Evolutionary conservation across 805 yeast species (phyloP), one percentile per base, ranked within the genome.

Genomic region (Kodamaea sagamina): DNA sequence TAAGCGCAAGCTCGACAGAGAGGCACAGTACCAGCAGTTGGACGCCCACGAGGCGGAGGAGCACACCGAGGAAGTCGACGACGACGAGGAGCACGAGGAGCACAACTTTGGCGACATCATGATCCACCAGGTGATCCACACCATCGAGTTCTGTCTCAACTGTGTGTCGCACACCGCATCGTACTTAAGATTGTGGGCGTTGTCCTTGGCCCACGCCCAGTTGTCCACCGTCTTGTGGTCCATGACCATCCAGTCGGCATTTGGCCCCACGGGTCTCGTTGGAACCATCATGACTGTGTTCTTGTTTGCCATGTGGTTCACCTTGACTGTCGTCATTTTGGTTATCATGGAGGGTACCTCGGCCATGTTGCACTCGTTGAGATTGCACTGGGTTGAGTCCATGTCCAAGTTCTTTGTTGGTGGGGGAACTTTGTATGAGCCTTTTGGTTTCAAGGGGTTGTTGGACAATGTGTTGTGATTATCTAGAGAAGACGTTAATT

Each of bases 311-410:
- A 76, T 84, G 79, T 84, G 90, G 90, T 84, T 84, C 61, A 74
- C 77, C 5, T 68, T 84, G 52, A 83, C 89, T 0, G 83, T 81
- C 28, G 74, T 80, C 52, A 81, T 84, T 32, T 67, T 84, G 58
- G 89, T 84, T 37, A 70, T 82, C 38, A 84, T 84, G 90, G 90
- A 84, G 65, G 90, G 90, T 44, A 84, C 89, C 0, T 82, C 88
- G n/a, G 89, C 89, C 15, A 84, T 84, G 90, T 69, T 84, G 55
- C 90, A 84, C 60, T 78, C 86, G 11, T 72, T 84, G 55, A 77
- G 90, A 66, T 69, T 84, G 53, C 90, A 84, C 58, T 84, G 90
- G 90, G 89, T 84, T 42, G 90, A 84, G 58, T 79, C 87, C 27
- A 84, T 84, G 90, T 81, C 87, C 35, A 84, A 84, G 61, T 84